Conservation (phyloP, 257 asterid species). For the Penstemon newberryi region DNA sequence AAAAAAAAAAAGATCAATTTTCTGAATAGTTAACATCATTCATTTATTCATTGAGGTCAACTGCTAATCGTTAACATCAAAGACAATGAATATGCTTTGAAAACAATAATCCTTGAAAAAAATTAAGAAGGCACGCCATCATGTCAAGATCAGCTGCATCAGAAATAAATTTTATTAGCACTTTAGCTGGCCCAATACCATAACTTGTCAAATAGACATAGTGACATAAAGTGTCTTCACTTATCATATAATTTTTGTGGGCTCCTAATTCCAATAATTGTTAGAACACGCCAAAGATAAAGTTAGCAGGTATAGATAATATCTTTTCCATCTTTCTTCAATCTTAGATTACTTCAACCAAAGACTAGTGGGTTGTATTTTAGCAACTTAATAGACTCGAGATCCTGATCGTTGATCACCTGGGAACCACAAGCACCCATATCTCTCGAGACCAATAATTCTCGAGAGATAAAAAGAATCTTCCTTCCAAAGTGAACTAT, state of each 20-base stretch:
- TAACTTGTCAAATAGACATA: conserved; percentile 11
- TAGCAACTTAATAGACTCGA: neutral
- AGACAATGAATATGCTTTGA: neutral
- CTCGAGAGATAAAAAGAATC: no score
- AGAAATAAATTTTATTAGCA: conserved; percentile 17
- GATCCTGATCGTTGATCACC: no score
- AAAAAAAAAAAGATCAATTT: neutral
- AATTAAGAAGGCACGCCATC: neutral
- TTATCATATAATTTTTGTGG: conserved; percentile 14
- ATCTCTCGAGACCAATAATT: no score
- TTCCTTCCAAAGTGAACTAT: no score
- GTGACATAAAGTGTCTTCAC: neutral
- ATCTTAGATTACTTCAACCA: conserved; percentile 14
- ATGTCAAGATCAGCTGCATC: conserved; percentile 18
- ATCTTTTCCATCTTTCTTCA: conserved; percentile 15
- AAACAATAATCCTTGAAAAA: conserved; percentile 1
- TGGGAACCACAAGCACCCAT: no score
- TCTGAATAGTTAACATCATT: neutral
- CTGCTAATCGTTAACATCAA: neutral
- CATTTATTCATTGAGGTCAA: neutral
- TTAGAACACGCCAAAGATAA: conserved; percentile 3
- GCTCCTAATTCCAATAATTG: neutral
- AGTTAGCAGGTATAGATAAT: conserved; percentile 7
- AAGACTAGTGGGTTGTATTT: neutral
- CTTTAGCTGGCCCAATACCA: conserved; percentile 20